Base-by-base conservation (phyloP, 371 early-diverging fungal genomes). In the Mortierella sp. region DNA sequence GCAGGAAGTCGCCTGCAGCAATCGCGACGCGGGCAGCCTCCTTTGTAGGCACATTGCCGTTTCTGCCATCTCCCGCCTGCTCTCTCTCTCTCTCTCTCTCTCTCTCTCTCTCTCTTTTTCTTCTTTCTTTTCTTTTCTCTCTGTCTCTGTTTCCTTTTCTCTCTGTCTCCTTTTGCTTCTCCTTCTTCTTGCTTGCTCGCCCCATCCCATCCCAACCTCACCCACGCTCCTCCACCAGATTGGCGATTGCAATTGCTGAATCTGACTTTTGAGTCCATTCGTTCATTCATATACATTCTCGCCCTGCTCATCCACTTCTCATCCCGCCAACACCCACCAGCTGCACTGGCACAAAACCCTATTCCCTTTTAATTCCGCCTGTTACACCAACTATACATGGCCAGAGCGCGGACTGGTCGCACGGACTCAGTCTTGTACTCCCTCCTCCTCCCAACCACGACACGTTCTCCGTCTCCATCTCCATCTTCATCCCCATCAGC, bases 81-180 rank as follows among this genome's bases (percentile, higher is more conserved):
- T 50, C 21, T 50, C 14, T 21, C 16, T 14, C 14, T 21, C 21
- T 50, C n/a, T 56, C 60, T 16, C 47, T 28, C 56, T 55, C 19
- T 16, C 21, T 55, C 50, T 45, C 18, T 46, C 21, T 19, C 23
- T 21, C 26, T 51, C 44, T 0, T 50, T 25, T 23, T 48, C 60
- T 44, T 62, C 25, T 18, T 46, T 47, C 50, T 16, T 2, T n/a
- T 14, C 15, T 43, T 26, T 18, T 57, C 29, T 30, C 18, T 45
- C 60, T 21, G 28, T 19, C 60, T 28, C 46, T 12, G 57, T 50
- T n/a, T 50, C 62, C 28, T 52, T 25, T 47, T 26, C 30, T 16
- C 26, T 53, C 55, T 55, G 46, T 15, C 48, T 18, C 21, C 1
- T 43, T 25, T 25, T 56, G n/a, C 21, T 30, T 57, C 14, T 28